Evolutionary conservation across 495 filamentous ascomycete species (phyloP), one percentile per base, ranked within the genome.

Genomic region (Aspergillus sparsus): DNA sequence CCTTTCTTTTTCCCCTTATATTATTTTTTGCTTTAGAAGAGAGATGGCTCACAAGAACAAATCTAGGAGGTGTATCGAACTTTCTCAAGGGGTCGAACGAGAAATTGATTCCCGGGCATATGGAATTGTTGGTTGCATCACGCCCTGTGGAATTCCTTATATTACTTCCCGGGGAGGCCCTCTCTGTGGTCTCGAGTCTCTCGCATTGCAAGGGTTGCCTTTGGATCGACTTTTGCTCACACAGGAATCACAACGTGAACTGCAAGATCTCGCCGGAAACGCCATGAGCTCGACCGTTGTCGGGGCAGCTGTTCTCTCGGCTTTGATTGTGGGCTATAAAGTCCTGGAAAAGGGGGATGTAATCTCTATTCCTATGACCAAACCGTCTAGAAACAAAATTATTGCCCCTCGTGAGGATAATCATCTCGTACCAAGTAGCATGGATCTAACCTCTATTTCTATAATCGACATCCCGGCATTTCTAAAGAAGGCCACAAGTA

Each of bases 271-370:
- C 6, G 89, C 88, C 3, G 91, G 91, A 0, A 96, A 96, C 67
- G 91, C 91, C 1, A 96, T 96, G 91, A 83, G 82, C 3, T 83
- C 87, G 4, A 88, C 91, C 0, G 87, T 91, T 7, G 84, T 93
- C 6, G 87, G 88, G 1, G 77, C 83, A 4, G 81, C 82, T 1
- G 79, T 90, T 7, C 58, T 90, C 1, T 64, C 81, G 15, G 80
- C 80, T 0, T 66, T 90, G 27, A 81, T 85, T 18, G 67, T 67
- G 13, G 73, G 72, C 15, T 59, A 78, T 18, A 61, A 74, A 12
- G 64, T 77, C 6, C 61, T 85, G 27, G 42, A 69, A 18, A 11
- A 55, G 16, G 63, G 52, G 5, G 32, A 58, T n/a, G 53, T 42
- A 37, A 62, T 16, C 42, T 49, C 21, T 60, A 49, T 47, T 16